Percentiles rank a stretch among this genome's conserved stretches.
phyloP scores from a whole-genome alignment of 2,329 filamentous ascomycete species.

The Malbranchea zuffiana region DNA sequence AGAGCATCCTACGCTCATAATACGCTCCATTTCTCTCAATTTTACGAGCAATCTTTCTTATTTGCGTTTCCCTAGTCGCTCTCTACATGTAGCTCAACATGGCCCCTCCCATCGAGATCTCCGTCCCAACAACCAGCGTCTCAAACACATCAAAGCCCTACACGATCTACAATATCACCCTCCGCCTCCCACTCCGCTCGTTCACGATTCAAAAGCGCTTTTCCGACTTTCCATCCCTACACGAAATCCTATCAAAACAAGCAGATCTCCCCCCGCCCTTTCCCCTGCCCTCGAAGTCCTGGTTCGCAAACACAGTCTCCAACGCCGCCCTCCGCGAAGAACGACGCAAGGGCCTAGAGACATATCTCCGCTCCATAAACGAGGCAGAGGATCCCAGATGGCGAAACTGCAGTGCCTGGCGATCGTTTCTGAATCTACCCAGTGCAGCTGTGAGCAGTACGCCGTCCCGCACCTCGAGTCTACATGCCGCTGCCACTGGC shows the following conservation, averaged over 20 bases:
- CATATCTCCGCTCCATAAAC: conserved; percentile 50
- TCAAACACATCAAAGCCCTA: conserved; percentile 38
- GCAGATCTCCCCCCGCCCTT: conserved; percentile 43
- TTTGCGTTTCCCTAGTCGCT: no score
- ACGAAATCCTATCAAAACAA: conserved; percentile 42
- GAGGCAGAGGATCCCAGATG: conserved; percentile 45
- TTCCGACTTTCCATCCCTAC: conserved; percentile 50
- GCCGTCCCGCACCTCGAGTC: conserved; percentile 26
- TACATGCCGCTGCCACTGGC: conserved; percentile 36
- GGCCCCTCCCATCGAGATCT: conserved; percentile 27
- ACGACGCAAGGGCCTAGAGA: conserved; percentile 46
- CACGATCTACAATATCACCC: conserved; percentile 49
- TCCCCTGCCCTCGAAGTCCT: conserved; percentile 48
- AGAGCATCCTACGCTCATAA: no score
- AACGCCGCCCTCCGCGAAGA: conserved; percentile 48
- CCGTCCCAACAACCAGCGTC: conserved; percentile 36
- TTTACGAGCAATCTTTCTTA: no score
- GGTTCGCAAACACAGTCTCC: conserved; percentile 48
- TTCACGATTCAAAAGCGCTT: conserved; percentile 52
- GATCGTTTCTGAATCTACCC: conserved; percentile 48
- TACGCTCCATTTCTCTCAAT: no score
- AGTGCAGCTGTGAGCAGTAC: conserved; percentile 27
- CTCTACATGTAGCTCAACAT: no score
- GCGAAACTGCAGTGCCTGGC: conserved; percentile 47
- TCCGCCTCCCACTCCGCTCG: conserved; percentile 50